Conservation (phyloP, 129 eudicot genomes). For the Ambrosia trifida region DNA sequence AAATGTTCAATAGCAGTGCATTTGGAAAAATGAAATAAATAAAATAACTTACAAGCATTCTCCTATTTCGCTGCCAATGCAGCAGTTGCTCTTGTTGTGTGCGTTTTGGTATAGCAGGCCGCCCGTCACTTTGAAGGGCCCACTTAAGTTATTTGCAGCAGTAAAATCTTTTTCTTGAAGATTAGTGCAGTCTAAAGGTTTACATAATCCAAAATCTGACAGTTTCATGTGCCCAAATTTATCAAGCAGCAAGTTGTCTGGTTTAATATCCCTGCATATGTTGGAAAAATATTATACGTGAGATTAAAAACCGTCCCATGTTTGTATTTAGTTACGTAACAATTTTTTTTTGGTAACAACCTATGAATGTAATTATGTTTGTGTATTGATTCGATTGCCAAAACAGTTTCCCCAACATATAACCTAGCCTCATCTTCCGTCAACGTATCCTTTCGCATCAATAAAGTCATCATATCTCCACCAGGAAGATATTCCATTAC, state of each 20-base stretch:
- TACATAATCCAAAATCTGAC: constrained; percentile 97
- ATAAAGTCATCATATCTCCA: constrained; percentile 97
- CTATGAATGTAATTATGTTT: constrained; percentile 95
- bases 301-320: neutral
- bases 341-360: constrained; percentile 42
- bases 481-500: constrained; percentile 97
- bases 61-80: constrained; percentile 98
- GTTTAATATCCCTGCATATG: constrained; percentile 88
- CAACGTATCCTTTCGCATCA: constrained; percentile 86
- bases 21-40: constrained; percentile 7
- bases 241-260: constrained; percentile 94
- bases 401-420: constrained; percentile 91
- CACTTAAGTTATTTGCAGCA: constrained; percentile 66
- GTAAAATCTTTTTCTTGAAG: constrained; percentile 94
- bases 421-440: constrained; percentile 92
- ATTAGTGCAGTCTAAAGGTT: constrained; percentile 83
- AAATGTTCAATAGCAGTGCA: neutral
- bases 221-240: constrained; percentile 91
- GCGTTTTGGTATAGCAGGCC: constrained; percentile 81
- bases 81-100: constrained; percentile 95
- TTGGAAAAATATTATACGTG: constrained; percentile 14
- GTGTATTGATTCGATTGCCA: constrained; percentile 95
- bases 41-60: constrained; percentile 82
- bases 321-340: neutral
- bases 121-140: constrained; percentile 98